Evolutionary conservation across 257 asterid genomes (phyloP).

Genomic region (Gentiana dahurica): DNA sequence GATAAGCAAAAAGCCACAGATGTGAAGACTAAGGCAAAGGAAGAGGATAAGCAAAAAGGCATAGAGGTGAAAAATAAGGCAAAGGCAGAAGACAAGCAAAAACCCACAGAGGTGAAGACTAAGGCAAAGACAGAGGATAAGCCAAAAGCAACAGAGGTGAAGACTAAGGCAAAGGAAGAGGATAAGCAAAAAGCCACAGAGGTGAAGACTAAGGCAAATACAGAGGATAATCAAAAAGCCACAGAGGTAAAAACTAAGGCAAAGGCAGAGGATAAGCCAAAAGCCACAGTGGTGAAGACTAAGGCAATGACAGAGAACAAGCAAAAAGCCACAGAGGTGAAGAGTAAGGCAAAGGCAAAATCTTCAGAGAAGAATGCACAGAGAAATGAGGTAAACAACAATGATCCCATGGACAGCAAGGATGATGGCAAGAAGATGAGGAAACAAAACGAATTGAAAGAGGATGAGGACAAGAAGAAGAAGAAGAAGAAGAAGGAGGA

Average conservation of each 20-base stretch:
- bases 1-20: neutral
- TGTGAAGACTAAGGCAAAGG: neutral
- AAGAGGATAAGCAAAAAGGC: neutral
- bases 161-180: neutral
- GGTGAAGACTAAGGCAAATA: constrained; percentile 8
- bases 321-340: constrained; percentile 8
- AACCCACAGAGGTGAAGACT: constrained; percentile 9
- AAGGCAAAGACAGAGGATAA: constrained; percentile 6
- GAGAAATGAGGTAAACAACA: neutral
- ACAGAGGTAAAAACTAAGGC: too few species aligned
- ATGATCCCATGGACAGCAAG: neutral
- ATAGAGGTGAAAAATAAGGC: neutral
- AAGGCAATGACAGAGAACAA: constrained; percentile 7
- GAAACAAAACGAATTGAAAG: constrained; percentile 4
- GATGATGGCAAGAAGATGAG: neutral
- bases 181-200: neutral
- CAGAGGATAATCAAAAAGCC: too few species aligned
- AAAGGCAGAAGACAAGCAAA: constrained; percentile 4
- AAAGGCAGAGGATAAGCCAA: neutral
- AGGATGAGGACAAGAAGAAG: constrained; percentile 10
- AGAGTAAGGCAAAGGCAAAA: constrained; percentile 12
- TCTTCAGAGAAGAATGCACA: constrained; percentile 5
- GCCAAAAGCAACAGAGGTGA: constrained; percentile 4
- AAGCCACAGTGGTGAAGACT: neutral
- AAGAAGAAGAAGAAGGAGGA: constrained; percentile 6